Evolutionary conservation across 208 protist genomes (phyloP), one percentile per base, ranked within the genome.

Genomic region (Trypanosoma boissoni): DNA sequence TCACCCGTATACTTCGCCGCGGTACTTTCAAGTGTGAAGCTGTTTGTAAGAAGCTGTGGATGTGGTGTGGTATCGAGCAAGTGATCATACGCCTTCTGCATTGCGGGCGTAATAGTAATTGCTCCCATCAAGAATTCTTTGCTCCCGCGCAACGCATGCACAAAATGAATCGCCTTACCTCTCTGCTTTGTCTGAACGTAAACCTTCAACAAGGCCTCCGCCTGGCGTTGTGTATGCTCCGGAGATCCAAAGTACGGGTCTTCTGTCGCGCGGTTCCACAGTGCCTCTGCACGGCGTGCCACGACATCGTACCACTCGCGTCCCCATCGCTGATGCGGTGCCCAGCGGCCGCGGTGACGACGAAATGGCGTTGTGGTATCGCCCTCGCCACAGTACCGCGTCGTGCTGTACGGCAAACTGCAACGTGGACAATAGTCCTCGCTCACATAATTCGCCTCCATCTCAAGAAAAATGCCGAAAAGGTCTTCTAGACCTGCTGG

Each of bases 381-480:
- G 12, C 89, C 89, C 64, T 95, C 83, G 20, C 89, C 89, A 43
- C 89, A 95, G 73, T 77, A 93, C 14, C 80, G 82, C 32, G 89
- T 95, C 34, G 72, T 86, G 24, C 70, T 78, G 57, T 85, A 85
- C 20, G 89, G 84, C 21, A 93, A 62, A 55, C 86, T 93, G 75
- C 89, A 95, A 4, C 89, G 80, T 7, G 89, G 89, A 70, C 89
- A 95, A 75, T 79, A 85, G 48, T 83, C 80, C 41, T 77, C 50
- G 45, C 92, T 50, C 12, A 95, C 77, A 63, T 93, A 93, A 58
- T 95, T 95, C 32, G 65, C 69, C 78, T 95, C 86, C 86, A 95
- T 95, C 69, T 95, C 89, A n/a, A 95, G 66, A 34, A 95, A 93
- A 66, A 93, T 74, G 42, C 68, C 89, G 54, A 93, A 95, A 32